Conservation (phyloP, 2,329 filamentous ascomycete species). For the Rhynchosporium graminicola region DNA sequence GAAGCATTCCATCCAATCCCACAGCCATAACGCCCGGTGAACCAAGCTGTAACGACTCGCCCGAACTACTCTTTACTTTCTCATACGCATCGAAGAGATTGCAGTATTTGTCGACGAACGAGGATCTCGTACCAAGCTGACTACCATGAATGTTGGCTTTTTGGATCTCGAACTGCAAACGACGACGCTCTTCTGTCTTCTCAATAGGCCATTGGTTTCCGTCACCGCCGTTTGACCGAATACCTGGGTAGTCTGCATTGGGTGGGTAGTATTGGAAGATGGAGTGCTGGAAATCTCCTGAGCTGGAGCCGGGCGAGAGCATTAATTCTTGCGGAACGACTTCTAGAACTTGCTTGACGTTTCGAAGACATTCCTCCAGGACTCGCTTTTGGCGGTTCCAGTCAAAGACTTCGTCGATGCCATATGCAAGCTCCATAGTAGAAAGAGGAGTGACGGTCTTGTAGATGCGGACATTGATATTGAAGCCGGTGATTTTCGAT, state of each 20-base stretch:
- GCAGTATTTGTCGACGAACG: constrained; percentile 85
- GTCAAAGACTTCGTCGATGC: constrained; percentile 71
- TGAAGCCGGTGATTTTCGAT: constrained; percentile 77
- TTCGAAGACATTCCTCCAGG: constrained; percentile 68
- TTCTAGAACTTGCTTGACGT: constrained; percentile 68
- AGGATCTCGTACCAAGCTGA: constrained; percentile 77
- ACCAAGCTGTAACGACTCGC: constrained; percentile 19
- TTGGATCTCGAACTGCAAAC: constrained; percentile 82
- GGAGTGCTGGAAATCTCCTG: constrained; percentile 42
- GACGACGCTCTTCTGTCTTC: constrained; percentile 44
- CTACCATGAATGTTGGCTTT: constrained; percentile 88
- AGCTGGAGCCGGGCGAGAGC: constrained; percentile 48
- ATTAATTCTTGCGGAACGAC: constrained; percentile 69
- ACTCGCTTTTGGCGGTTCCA: constrained; percentile 77
- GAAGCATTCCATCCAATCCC: constrained; percentile 35
- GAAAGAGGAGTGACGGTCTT: constrained; percentile 77
- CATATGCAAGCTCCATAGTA: constrained; percentile 81
- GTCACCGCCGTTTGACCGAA: constrained; percentile 34
- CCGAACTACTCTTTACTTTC: constrained; percentile 34
- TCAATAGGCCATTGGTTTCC: constrained; percentile 31
- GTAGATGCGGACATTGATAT: constrained; percentile 75
- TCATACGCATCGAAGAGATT: constrained; percentile 69
- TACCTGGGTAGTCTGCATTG: constrained; percentile 43
- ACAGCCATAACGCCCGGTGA: constrained; percentile 35
- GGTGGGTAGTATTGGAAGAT: constrained; percentile 56